These are phyloP conservation scores for Stagonosporopsis chrysanthemi DNA, from an alignment of 2,329 filamentous ascomycete genomes.

Conservation along the genomic window DNA sequence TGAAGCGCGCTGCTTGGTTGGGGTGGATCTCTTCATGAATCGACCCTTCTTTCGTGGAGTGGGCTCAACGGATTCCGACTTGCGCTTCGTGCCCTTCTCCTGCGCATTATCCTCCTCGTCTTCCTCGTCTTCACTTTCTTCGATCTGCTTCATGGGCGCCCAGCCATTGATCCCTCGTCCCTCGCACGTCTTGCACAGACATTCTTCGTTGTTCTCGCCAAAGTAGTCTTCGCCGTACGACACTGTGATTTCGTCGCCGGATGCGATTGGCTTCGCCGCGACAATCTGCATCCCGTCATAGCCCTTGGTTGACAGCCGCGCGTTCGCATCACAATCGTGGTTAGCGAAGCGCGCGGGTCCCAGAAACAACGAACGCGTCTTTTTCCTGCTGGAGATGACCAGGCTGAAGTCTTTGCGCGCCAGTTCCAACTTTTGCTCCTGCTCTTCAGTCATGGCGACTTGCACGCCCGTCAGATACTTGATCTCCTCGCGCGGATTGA, in stretches of 20 bases:
- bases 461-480: slow-evolving; percentile 92
- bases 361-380: slow-evolving; percentile 89
- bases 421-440: slow-evolving; percentile 80
- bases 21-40: slow-evolving; percentile 24
- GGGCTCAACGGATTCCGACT: slow-evolving; percentile 31
- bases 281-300: slow-evolving; percentile 90
- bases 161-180: slow-evolving; percentile 79
- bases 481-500: slow-evolving; percentile 83
- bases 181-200: slow-evolving; percentile 89
- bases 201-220: slow-evolving; percentile 93
- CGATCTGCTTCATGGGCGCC: slow-evolving; percentile 59
- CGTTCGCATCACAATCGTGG: slow-evolving; percentile 95
- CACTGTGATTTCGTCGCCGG: slow-evolving; percentile 95
- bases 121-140: slow-evolving; percentile 48
- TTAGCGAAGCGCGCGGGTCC: slow-evolving; percentile 96
- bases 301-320: slow-evolving; percentile 81
- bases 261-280: slow-evolving; percentile 78
- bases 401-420: slow-evolving; percentile 96
- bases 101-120: slow-evolving; percentile 24
- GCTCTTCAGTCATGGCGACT: slow-evolving; percentile 89
- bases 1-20: slow-evolving; percentile 19
- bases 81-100: slow-evolving; percentile 37
- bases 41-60: slow-evolving; percentile 23
- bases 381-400: slow-evolving; percentile 90
- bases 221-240: slow-evolving; percentile 97